A percentile compares a stretch with the other conserved stretches of the same genome.
Evolutionary conservation across 2,329 filamentous ascomycete species (phyloP).

Genomic region (Paracamarosporium sp.): DNA sequence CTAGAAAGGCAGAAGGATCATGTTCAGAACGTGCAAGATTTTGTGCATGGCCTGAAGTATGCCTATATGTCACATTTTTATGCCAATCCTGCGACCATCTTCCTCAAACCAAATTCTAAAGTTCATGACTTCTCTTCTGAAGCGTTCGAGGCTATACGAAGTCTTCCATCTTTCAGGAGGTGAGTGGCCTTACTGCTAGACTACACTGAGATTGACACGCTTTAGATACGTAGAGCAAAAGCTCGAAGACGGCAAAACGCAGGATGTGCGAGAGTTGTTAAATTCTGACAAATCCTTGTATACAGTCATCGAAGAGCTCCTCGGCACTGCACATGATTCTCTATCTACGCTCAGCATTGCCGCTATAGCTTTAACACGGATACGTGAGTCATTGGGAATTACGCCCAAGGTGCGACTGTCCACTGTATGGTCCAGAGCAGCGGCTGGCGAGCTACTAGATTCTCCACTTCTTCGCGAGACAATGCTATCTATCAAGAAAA

Average conservation of each 20-base stretch:
- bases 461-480: constrained; percentile 61
- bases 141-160: constrained; percentile 72
- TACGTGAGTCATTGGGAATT: constrained; percentile 49
- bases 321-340: constrained; percentile 48
- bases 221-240: constrained; percentile 45
- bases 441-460: constrained; percentile 62
- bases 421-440: constrained; percentile 66
- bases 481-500: constrained; percentile 65
- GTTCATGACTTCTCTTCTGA: constrained; percentile 59
- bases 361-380: constrained; percentile 38
- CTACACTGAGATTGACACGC: constrained; percentile 10
- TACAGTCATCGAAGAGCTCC: constrained; percentile 46
- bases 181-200: constrained; percentile 17
- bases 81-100: constrained; percentile 74
- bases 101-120: constrained; percentile 55
- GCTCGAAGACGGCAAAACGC: constrained; percentile 43
- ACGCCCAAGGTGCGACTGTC: constrained; percentile 47
- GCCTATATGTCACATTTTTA: constrained; percentile 88
- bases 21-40: constrained; percentile 75
- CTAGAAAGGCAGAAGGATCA: constrained; percentile 78
- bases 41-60: constrained; percentile 75
- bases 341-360: constrained; percentile 50
- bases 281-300: constrained; percentile 65
- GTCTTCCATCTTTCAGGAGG: constrained; percentile 70
- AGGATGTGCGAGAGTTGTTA: constrained; percentile 62